Percentiles rank a stretch among this genome's conserved stretches.
phyloP scores from a whole-genome alignment of 2,329 filamentous ascomycete genomes.

The Fusarium algeriense region DNA sequence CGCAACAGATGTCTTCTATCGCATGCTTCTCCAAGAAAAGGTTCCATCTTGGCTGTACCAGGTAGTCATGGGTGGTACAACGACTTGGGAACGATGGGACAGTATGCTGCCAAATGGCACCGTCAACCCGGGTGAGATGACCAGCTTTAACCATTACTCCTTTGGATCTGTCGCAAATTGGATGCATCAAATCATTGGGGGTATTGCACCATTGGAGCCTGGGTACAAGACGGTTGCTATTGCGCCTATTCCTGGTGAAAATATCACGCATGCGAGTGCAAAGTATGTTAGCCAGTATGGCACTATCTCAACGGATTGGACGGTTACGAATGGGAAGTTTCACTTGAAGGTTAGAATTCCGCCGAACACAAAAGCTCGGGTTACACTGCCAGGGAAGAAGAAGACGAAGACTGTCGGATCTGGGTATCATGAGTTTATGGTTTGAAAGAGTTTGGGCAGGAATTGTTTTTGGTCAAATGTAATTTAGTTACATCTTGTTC shows the following conservation, averaged over 20 bases:
- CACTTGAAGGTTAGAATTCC: constrained; percentile 37
- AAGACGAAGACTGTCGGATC: constrained; percentile 17
- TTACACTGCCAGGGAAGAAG: constrained; percentile 16
- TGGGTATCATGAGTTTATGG: constrained; percentile 19
- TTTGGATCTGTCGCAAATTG: constrained; percentile 63
- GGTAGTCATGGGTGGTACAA: constrained; percentile 60
- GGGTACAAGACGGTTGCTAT: constrained; percentile 57
- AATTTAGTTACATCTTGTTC: rapidly evolving
- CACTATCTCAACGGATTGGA: neutral
- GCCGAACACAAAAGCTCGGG: constrained; percentile 32
- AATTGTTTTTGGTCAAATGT: neutral
- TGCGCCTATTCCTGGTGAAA: constrained; percentile 51
- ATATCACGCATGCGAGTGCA: neutral
- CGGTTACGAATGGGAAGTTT: constrained; percentile 34
- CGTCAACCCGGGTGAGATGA: constrained; percentile 61
- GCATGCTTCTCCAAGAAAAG: constrained; percentile 60
- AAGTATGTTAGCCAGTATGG: neutral
- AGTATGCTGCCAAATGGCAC: constrained; percentile 58
- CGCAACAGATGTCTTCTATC: constrained; percentile 55
- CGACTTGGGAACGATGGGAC: constrained; percentile 66
- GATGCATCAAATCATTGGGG: constrained; percentile 59
- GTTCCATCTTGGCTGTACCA: constrained; percentile 63
- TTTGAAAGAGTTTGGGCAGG: neutral
- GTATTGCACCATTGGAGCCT: constrained; percentile 54
- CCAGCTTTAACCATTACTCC: constrained; percentile 64